Evolutionary conservation across 192 early-diverging fungal genomes (phyloP), one percentile per base, ranked within the genome.

Genomic region (Rhizoclosmatium sp.): DNA sequence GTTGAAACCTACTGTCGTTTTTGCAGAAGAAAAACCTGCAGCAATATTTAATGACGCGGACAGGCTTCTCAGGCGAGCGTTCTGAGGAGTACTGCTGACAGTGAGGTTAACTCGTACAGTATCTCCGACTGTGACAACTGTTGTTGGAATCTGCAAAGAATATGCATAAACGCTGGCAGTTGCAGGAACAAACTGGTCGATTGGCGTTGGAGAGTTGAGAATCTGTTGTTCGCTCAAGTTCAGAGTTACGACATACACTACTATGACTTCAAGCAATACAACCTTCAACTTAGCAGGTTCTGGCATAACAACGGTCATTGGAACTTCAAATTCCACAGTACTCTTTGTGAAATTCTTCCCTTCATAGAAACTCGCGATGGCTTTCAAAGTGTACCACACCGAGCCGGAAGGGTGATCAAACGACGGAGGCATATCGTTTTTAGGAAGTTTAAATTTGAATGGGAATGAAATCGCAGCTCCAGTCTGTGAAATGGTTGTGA

Each of bases 381-480:
- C 12, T 21, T 58, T 58, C 0, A 58, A 16, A 58, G 12, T 16
- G 56, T 58, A 58, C 21, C 21, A 21, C 12, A 58, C 21, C 12
- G 56, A 16, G 56, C 56, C 56, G 56, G 14, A 58, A 14, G n/a
- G 14, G n/a, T 14, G n/a, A 21, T 58, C 56, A 21, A 58, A 58
- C 14, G 56, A 58, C 21, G 56, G 56, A 16, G 56, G 14, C 56
- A 58, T 58, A 21, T 58, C 21, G n/a, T 58, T 58, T 58, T 21
- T 14, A 21, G 56, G 56, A 58, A 58, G 56, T 58, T 58, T 58
- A 21, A 58, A 58, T 42, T 69, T 78, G 66, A 78, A 78, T 2
- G 76, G 76, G 14, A 78, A 59, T 4, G 66, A 69, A 2, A 47
- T 12, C 16, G 46, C 10, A 14, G 46, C 31, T 16, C 68, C 47